These are phyloP conservation scores for Beauveria australis DNA, from an alignment of 2,329 filamentous ascomycete species.

Conservation along the genomic window DNA sequence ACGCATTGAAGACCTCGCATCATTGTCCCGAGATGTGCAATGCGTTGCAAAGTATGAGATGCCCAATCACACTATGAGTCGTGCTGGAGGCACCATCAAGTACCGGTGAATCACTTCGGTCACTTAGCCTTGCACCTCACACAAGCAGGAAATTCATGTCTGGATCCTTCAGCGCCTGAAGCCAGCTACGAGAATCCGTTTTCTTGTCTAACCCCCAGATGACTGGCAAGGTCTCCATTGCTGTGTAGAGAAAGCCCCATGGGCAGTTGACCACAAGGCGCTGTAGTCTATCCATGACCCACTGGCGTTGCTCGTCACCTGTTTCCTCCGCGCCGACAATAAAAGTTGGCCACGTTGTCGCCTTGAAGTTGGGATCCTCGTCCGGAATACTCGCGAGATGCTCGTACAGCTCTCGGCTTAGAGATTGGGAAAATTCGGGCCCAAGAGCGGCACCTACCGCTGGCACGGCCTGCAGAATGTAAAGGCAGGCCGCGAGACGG, in stretches of 20 bases:
- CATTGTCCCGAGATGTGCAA: neutral
- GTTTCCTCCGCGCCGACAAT: constrained; percentile 45
- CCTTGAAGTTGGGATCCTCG: constrained; percentile 46
- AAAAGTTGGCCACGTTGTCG: constrained; percentile 49
- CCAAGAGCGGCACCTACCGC: constrained; percentile 20
- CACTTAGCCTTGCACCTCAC: constrained; percentile 16
- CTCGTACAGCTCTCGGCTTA: constrained; percentile 38
- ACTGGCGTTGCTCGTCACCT: constrained; percentile 32
- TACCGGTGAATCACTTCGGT: neutral
- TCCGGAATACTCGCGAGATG: constrained; percentile 40
- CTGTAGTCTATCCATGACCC: constrained; percentile 39
- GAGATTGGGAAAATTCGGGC: constrained; percentile 20
- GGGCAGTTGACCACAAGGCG: constrained; percentile 32
- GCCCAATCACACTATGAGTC: neutral
- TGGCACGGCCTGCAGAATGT: constrained; percentile 33
- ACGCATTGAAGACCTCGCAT: neutral
- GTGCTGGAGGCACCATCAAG: neutral
- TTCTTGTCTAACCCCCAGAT: constrained; percentile 34
- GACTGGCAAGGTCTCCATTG: constrained; percentile 35
- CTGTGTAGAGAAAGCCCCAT: constrained; percentile 42
- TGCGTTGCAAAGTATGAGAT: neutral
- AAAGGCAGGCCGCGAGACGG: constrained; percentile 36
- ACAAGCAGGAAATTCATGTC: constrained; percentile 37
- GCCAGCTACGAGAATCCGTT: constrained; percentile 28
- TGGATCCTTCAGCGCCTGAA: constrained; percentile 34